Evolutionary conservation across 2,329 filamentous ascomycete genomes (phyloP), one percentile per base, ranked within the genome.

Genomic region (Trichoderma guizhouense): DNA sequence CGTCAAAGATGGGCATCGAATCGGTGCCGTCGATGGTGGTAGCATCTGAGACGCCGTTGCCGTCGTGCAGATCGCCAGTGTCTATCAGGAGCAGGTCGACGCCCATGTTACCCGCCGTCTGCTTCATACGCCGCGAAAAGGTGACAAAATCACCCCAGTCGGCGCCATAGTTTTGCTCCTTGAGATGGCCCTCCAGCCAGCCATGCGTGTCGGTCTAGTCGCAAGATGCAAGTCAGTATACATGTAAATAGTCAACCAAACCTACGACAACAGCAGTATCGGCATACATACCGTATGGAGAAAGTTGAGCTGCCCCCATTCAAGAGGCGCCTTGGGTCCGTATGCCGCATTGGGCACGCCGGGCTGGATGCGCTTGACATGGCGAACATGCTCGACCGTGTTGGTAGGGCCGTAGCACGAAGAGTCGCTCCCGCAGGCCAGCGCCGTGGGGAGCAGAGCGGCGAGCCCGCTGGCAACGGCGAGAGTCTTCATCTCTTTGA

Each of bases 81-180:
- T 91, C 89, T 63, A 91, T 79, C 14, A 91, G 78, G 63, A 91
- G 81, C 71, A 91, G 76, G 74, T 91, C 89, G 7, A 90, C 89
- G 11, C 86, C 85, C 74, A 89, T 81, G 14, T 84, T 82, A 24
- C 82, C 81, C 5, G 89, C 89, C 75, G 86, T 88, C 70, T 86
- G 80, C 78, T 87, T 88, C 87, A 91, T 90, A 73, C 85, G 85
- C 64, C 83, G 84, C 14, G 86, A 84, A 76, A 91, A 91, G 69
- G 86, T 86, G 55, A 88, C 87, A 78, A 87, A 90, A 77, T 91
- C 89, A 28, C 89, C 89, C 88, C 89, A 91, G 76, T 91, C 89
- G 2, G 88, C 89, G 53, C 89, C 88, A 73, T 90, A 91, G 76
- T 89, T 90, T 75, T 84, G 82, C 79, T 91, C 87, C 75, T 90